Evolutionary conservation across 2,329 filamentous ascomycete genomes (phyloP).

Genomic region (Sporothrix brasiliensis): DNA sequence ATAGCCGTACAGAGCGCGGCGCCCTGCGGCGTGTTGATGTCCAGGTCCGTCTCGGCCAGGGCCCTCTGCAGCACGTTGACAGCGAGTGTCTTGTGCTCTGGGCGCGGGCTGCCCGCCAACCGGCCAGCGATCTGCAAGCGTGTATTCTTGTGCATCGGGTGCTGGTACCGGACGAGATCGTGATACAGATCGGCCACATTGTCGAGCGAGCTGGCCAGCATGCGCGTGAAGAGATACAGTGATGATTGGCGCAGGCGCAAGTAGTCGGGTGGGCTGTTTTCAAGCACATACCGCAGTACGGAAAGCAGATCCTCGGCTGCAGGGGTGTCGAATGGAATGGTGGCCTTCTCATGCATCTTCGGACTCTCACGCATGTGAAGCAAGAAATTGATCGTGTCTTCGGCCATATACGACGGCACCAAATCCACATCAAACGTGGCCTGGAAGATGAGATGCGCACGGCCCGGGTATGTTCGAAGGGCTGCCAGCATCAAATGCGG

Average conservation of each 20-base stretch:
- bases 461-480: slow-evolving; percentile 42
- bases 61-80: slow-evolving; percentile 51
- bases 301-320: slow-evolving; percentile 11
- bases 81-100: slow-evolving; percentile 47
- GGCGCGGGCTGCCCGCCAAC: slow-evolving; percentile 46
- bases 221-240: slow-evolving; percentile 38
- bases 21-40: slow-evolving; percentile 52
- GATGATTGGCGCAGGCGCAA: slow-evolving; percentile 47
- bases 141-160: slow-evolving; percentile 49
- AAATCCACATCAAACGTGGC: slow-evolving; percentile 45
- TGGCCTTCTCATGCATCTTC: not conserved
- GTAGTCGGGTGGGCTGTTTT: slow-evolving; percentile 28
- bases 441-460: slow-evolving; percentile 43
- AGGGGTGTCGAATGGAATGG: not conserved
- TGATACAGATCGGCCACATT: slow-evolving; percentile 44
- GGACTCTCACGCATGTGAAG: slow-evolving; percentile 31
- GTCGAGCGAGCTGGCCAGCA: slow-evolving; percentile 33
- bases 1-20: slow-evolving; percentile 62
- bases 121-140: slow-evolving; percentile 52
- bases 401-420: slow-evolving; percentile 46
- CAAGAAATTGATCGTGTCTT: slow-evolving; percentile 45
- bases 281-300: slow-evolving; percentile 32
- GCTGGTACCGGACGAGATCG: slow-evolving; percentile 40
- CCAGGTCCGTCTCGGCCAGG: slow-evolving; percentile 42
- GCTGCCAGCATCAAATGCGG: slow-evolving; percentile 45